Conservation (phyloP, 495 filamentous ascomycete genomes). For the Penicillium daleae region DNA sequence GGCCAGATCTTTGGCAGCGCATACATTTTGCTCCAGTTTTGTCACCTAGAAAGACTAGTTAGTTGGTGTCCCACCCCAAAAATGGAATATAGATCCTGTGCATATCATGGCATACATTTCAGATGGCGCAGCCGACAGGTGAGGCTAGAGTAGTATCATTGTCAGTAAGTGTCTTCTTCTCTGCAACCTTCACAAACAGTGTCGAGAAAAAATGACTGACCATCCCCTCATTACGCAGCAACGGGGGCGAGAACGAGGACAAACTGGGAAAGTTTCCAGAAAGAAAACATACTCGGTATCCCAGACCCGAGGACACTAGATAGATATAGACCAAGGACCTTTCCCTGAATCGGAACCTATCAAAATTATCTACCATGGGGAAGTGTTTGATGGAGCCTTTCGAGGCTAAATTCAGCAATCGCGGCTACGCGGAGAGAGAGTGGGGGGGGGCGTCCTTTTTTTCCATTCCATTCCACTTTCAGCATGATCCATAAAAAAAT, state of each 20-base stretch:
- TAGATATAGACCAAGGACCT: slow-evolving; percentile 19
- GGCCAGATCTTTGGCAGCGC: slow-evolving; percentile 48
- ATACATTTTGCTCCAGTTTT: slow-evolving; percentile 46
- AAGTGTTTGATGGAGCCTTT: slow-evolving; percentile 10
- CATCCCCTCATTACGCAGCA: slow-evolving; percentile 52
- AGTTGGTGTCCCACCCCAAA: background rate
- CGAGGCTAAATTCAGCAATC: slow-evolving; percentile 13
- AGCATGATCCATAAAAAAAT: background rate
- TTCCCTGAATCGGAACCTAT: background rate
- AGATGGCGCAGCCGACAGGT: slow-evolving; percentile 52
- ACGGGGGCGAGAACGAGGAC: slow-evolving; percentile 13
- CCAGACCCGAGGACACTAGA: slow-evolving; percentile 24
- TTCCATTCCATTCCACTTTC: background rate
- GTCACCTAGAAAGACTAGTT: slow-evolving; percentile 36
- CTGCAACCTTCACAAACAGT: no score
- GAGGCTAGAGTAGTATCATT: slow-evolving; percentile 32
- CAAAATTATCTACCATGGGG: slow-evolving; percentile 3
- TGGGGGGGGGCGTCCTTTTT: slow-evolving; percentile 9
- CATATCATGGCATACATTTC: slow-evolving; percentile 38
- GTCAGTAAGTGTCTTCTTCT: slow-evolving; percentile 14
- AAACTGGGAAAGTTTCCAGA: slow-evolving; percentile 32
- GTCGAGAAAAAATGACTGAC: slow-evolving; percentile 30
- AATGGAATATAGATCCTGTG: background rate
- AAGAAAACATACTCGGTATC: slow-evolving; percentile 30
- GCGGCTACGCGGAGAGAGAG: slow-evolving; percentile 14